phyloP scores from a whole-genome alignment of 208 protist genomes.

The Wallacemonas sp. region DNA sequence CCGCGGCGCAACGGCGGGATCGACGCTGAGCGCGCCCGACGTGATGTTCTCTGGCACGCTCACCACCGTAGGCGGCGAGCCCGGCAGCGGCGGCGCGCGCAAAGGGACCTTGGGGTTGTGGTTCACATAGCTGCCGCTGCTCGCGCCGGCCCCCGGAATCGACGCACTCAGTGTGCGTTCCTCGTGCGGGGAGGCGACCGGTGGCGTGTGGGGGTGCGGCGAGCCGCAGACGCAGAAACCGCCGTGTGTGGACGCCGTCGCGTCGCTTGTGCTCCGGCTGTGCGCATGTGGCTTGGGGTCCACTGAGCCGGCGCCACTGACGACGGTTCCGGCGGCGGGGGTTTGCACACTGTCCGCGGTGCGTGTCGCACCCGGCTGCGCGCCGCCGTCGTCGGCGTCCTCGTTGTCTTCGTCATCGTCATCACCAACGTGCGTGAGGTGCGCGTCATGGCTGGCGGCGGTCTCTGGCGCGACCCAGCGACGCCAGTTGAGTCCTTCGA shows the following conservation, averaged over 20 bases:
- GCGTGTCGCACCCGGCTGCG: too few relatives aligned
- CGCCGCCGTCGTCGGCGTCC: neutral
- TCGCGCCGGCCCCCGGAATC: neutral
- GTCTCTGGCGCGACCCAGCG: conserved; percentile 22
- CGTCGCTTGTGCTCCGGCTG: too few relatives aligned
- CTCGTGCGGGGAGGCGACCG: too few relatives aligned
- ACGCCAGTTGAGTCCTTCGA: conserved; percentile 29
- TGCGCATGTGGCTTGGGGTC: too few relatives aligned
- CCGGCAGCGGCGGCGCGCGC: neutral
- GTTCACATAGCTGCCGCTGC: neutral
- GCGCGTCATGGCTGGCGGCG: conserved; percentile 12
- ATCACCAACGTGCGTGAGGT: neutral
- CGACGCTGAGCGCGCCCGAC: neutral
- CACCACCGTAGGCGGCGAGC: neutral
- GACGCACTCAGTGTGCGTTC: neutral
- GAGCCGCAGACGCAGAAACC: too few relatives aligned
- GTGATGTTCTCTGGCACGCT: neutral
- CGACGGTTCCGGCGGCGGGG: too few relatives aligned
- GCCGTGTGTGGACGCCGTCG: too few relatives aligned
- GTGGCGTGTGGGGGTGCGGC: too few relatives aligned
- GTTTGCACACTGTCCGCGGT: too few relatives aligned
- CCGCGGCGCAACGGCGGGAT: neutral
- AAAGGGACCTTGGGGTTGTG: neutral
- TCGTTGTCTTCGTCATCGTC: neutral
- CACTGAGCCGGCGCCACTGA: too few relatives aligned